phyloP scores from a whole-genome alignment of 305 asterid species.

The Fraxinus velutina region DNA sequence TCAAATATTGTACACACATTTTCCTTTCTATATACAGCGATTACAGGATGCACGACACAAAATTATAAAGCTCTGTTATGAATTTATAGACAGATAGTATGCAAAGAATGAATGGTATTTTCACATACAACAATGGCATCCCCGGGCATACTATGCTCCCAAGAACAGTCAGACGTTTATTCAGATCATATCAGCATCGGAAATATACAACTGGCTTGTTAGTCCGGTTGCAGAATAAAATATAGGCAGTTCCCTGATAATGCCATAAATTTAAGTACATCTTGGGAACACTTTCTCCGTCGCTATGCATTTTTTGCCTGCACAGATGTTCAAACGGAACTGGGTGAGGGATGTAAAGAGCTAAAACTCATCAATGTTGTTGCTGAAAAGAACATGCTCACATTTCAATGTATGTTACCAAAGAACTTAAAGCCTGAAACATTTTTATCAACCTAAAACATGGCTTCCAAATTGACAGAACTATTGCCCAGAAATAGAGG shows the following conservation, averaged over 20 bases:
- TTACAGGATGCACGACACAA: background rate
- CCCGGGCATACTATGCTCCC: conserved; percentile 12
- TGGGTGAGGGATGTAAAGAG: background rate
- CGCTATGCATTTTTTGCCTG: conserved; percentile 33
- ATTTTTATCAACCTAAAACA: background rate
- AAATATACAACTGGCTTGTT: conserved; percentile 4
- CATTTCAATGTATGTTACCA: background rate
- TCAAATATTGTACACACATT: conserved; percentile 7
- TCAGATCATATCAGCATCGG: conserved; percentile 8
- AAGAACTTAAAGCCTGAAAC: background rate
- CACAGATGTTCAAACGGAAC: background rate
- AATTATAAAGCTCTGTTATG: background rate
- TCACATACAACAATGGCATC: conserved; percentile 14
- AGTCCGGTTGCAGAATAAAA: conserved; percentile 1
- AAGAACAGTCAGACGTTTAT: background rate
- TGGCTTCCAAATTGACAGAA: background rate
- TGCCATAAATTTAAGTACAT: background rate
- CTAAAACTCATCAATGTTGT: background rate
- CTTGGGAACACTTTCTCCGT: background rate
- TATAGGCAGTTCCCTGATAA: conserved; percentile 1
- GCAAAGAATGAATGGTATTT: background rate
- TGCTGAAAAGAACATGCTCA: background rate
- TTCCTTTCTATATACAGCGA: background rate
- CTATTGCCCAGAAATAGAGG: background rate
- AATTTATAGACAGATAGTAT: conserved; percentile 9